A percentile compares a stretch with the other conserved stretches of the same genome.
phyloP scores from a whole-genome alignment of 176 grass and related monocot genomes.

The Juncus inflexus region DNA sequence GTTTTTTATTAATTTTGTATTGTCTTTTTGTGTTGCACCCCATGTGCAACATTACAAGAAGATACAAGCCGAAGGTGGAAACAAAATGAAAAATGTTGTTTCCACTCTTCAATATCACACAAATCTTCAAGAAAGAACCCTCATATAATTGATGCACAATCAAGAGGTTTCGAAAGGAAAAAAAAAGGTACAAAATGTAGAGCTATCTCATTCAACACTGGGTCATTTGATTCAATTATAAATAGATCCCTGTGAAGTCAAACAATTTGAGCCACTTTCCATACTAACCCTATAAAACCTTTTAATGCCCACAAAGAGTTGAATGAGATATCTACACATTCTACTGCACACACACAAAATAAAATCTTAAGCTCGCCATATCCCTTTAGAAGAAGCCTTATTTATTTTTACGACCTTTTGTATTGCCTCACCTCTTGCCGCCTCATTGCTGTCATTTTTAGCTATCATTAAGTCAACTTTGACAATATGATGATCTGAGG shows the following conservation, averaged over 20 bases:
- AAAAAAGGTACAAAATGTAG: slow-evolving; percentile 14
- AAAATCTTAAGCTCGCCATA: slow-evolving; percentile 39
- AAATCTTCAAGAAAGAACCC: slow-evolving; percentile 3
- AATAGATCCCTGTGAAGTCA: neutral
- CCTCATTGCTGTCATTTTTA: slow-evolving; percentile 22
- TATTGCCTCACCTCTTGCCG: slow-evolving; percentile 6
- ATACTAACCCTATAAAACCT: neutral
- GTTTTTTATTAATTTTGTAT: no score
- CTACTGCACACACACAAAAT: neutral
- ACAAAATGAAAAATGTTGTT: slow-evolving; percentile 28
- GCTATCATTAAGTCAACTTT: slow-evolving; percentile 57
- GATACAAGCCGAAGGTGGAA: slow-evolving; percentile 12
- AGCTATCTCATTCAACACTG: slow-evolving; percentile 10
- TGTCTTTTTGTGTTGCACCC: neutral
- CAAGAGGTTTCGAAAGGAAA: slow-evolving; percentile 11
- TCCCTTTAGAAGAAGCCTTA: slow-evolving; percentile 42
- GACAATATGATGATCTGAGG: slow-evolving; percentile 82
- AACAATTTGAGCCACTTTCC: neutral
- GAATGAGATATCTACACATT: slow-evolving; percentile 2
- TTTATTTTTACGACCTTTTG: slow-evolving; percentile 58
- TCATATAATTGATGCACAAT: slow-evolving; percentile 18
- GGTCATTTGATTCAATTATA: slow-evolving; percentile 17
- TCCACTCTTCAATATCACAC: slow-evolving; percentile 17
- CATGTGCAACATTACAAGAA: slow-evolving; percentile 9
- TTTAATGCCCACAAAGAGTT: slow-evolving; percentile 18